Base-by-base conservation (phyloP, 257 asterid genomes). In the Solanum bulbocastanum region DNA sequence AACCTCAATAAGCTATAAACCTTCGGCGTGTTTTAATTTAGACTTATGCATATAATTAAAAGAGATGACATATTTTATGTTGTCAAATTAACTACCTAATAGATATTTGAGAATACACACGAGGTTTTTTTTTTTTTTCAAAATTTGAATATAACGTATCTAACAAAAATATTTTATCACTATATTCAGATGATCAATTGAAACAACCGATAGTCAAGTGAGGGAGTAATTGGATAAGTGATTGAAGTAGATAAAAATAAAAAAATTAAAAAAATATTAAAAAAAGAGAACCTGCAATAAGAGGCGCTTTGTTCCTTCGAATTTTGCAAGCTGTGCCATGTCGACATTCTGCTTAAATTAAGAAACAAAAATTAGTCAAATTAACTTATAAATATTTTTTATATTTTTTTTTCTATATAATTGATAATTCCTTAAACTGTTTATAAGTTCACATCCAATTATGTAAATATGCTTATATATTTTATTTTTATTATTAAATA, bases 251-350 rank as follows among this genome's bases (percentile, higher is more conserved):
- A 60, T 27, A 13, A n/a, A 10, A 66, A 60, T 22, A 60, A 60
- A 13, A 22, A 22, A 60, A 3, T 22, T 23, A 62, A 58, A 25
- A 14, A 3, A 13, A 30, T 76, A 75, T 8, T 2, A 4, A 4
- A 14, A 4, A 42, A 8, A 25, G 2, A 60, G 9, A 58, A 84
- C 87, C 87, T 85, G 72, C 79, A 15, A 60, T n/a, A 62, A 85
- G 81, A 46, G 76, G 52, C 30, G 49, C 8, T 85, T 85, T 85
- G 65, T 85, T 66, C 87, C 87, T 85, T 85, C 11, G 66, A n/a
- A 85, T 87, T 78, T 92, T 92, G 91, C 98, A 93, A 73, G 91
- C 91, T 42, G 92, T 91, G 81, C 94, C 93, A 86, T 81, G 90
- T 30, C 92, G 81, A 74, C 96, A 93, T 89, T 92, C 96, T 91